A percentile compares a stretch with the other conserved stretches of the same genome.
phyloP scores from a whole-genome alignment of 1,139 yeast species.

The Suhomyces bolitotheri region DNA sequence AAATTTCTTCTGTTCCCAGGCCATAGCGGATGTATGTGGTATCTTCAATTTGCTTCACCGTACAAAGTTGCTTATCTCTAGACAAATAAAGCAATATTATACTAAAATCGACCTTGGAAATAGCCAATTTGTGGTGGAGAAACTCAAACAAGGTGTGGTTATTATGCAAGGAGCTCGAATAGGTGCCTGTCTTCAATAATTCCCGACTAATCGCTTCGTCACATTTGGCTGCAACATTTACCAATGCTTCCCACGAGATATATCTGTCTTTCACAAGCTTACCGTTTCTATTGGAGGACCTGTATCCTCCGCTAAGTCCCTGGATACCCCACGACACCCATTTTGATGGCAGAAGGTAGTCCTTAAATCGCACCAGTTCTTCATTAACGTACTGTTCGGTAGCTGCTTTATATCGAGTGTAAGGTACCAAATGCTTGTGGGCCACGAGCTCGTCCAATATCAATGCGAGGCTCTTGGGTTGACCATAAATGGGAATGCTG shows the following conservation, averaged over 20 bases:
- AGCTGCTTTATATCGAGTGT: conserved; percentile 7
- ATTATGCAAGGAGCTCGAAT: conserved; percentile 25
- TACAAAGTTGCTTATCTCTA: conserved; percentile 24
- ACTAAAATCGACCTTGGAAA: conserved; percentile 26
- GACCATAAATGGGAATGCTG: conserved; percentile 30
- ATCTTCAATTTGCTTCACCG: conserved; percentile 14
- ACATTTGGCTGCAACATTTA: conserved; percentile 17
- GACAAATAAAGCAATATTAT: conserved; percentile 28
- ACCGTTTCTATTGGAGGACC: conserved; percentile 15
- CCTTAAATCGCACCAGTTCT: conserved; percentile 10
- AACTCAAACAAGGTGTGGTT: conserved; percentile 17
- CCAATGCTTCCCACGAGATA: conserved; percentile 27
- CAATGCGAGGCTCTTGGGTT: conserved; percentile 27
- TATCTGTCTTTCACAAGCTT: conserved; percentile 26
- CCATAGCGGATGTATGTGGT: conserved; percentile 27
- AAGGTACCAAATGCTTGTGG: conserved; percentile 26
- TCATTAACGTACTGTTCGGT: conserved; percentile 13
- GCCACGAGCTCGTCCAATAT: conserved; percentile 30
- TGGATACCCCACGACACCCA: conserved; percentile 25
- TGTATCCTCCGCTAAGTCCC: conserved; percentile 6
- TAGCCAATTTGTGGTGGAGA: conserved; percentile 14
- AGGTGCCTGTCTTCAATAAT: conserved; percentile 15
- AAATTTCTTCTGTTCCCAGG: conserved; percentile 13
- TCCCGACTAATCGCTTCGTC: conserved; percentile 12
- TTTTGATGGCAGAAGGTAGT: conserved; percentile 22